Base-by-base conservation (phyloP, 148 eudicot genomes). In the Camellia lanceoleosa region DNA sequence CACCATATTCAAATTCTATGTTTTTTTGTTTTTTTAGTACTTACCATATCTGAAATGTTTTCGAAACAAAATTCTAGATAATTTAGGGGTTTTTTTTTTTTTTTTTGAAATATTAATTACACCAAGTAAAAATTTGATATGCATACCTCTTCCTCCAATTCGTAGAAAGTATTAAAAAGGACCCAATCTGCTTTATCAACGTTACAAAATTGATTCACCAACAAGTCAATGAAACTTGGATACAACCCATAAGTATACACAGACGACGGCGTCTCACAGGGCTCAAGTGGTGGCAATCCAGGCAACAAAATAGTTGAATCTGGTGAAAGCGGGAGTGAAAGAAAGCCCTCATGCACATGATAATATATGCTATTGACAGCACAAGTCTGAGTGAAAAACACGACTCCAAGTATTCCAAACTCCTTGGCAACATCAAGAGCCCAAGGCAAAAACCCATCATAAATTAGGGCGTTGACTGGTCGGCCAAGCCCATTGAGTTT, bases 361-460 rank as follows among this genome's bases (percentile, higher is more conserved):
- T 91, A 91, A 69, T 89, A 91, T 3, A 91, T 75, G 56, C 83
- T 82, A 51, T 88, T 88, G 5, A 91, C 94, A n/a, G 84, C 82
- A 81, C 94, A 89, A 6, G 92, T 38, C 38, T 91, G 94, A 18
- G 92, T 89, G 59, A 91, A 87, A 18, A 89, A 91, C 20, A 74
- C 47, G 78, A 82, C 89, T 52, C 83, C 83, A 81, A 74, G 8
- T 14, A 91, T 80, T 59, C 86, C 88, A 82, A 76, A 84, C 18
- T 79, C 42, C 13, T 83, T 82, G 11, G 88, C 89, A 52, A 88
- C 89, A 66, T 86, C 91, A 74, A 91, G 80, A 59, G 84, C 89
- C 94, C 94, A 91, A n/a, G 91, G 87, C 54, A 86, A 75, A 52
- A 89, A 85, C 15, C 87, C 84, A 82, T 89, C 91, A 78, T 87